Evolutionary conservation across 2,329 filamentous ascomycete species (phyloP), one percentile per base, ranked within the genome.

Genomic region (Pseudocercospora musae): DNA sequence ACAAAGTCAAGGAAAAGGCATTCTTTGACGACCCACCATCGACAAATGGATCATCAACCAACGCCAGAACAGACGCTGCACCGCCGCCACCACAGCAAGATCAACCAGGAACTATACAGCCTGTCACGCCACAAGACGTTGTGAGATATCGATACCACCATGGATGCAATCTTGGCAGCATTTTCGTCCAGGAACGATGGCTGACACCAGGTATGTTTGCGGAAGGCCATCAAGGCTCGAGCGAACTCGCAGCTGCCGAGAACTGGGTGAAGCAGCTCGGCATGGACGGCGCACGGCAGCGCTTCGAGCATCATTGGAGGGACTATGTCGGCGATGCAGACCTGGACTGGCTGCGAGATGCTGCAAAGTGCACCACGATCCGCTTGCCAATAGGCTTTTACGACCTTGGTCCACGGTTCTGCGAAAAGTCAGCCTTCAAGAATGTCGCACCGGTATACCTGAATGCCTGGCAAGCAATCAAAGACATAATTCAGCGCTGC

Each of bases 171-270:
- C 76, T 87, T 2, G 85, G 85, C 44, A 81, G 81, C 9, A 78
- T 86, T 50, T 87, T 85, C 71, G 80, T 86, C n/a, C 79, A 86
- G 4, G 85, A 87, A 69, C 78, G 80, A 71, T 87, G 84, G 84
- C 77, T 87, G 3, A 80, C 78, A 46, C 74, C 75, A 1, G 80
- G 76, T 59, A 80, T 84, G 71, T 86, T 83, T 66, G 78, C 79
- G 2, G 71, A 76, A 1, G 74, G 74, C 27, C 8, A 78, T 77
- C 5, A 63, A 25, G 73, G 75, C 7, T 77, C 77, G 15, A 82
- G 79, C 63, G 85, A 87, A 69, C 74, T 86, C 11, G 82, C 80
- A 63, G 81, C 82, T 56, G 80, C 83, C 1, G 79, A 78, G 50
- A 77, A 77, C 42, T 81, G 78, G 67, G 73, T 85, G 21, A 75